These are phyloP conservation scores for Ricinus communis DNA, from an alignment of 345 rosid genomes.

Conservation along the genomic window DNA sequence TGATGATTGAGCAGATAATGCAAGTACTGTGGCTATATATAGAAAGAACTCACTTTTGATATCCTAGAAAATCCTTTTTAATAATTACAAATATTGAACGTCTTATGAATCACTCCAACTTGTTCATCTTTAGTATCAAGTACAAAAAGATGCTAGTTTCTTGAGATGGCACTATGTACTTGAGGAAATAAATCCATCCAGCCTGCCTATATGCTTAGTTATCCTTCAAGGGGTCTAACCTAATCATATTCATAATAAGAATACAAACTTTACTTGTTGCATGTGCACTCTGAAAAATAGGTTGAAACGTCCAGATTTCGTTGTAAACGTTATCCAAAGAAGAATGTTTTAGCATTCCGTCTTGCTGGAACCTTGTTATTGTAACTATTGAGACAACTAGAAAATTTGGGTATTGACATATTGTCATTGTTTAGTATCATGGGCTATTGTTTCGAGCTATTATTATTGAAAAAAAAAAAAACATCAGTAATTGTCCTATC, in stretches of 20 bases:
- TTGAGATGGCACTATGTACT: neutral
- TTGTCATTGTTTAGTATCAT: no score
- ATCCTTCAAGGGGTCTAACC: neutral
- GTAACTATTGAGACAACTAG: neutral
- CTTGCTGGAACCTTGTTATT: neutral
- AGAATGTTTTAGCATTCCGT: neutral
- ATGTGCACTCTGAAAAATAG: neutral
- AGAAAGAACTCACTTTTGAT: no score
- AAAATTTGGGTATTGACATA: no score
- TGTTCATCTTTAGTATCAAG: neutral
- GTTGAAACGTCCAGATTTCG: neutral
- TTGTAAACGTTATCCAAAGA: neutral
- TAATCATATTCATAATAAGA: neutral
- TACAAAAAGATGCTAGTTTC: neutral
- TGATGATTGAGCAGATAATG: neutral
- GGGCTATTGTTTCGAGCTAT: neutral
- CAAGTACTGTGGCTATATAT: neutral
- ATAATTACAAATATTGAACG: neutral
- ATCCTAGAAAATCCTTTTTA: neutral
- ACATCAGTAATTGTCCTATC: no score
- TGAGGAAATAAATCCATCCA: neutral
- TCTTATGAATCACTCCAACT: neutral
- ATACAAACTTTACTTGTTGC: neutral
- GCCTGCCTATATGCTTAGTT: neutral
- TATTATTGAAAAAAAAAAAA: no score